phyloP scores from a whole-genome alignment of 176 grass and related monocot genomes.

The Chrysopogon serrulatus region DNA sequence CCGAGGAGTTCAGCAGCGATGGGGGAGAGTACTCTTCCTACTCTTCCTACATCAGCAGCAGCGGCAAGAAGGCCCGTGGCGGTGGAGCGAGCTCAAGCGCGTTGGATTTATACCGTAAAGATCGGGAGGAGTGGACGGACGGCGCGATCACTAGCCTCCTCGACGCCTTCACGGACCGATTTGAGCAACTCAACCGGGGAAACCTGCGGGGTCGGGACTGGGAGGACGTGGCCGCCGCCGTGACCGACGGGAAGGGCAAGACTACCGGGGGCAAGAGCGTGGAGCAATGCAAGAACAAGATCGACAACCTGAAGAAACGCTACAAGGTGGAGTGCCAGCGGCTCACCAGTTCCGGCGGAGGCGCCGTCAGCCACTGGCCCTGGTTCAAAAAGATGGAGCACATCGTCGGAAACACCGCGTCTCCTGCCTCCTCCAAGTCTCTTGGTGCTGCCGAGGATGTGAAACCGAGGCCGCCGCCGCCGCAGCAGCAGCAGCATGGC shows the following conservation, averaged over 20 bases:
- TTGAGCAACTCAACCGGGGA: constrained; percentile 84
- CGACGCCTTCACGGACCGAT: constrained; percentile 73
- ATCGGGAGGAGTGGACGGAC: constrained; percentile 98
- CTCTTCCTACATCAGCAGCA: constrained; percentile 71
- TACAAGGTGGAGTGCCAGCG: constrained; percentile 98
- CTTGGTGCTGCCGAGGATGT: constrained; percentile 19
- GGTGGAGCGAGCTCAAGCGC: constrained; percentile 1
- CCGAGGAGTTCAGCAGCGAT: constrained; percentile 76
- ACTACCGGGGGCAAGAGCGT: constrained; percentile 63
- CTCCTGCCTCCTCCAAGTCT: constrained; percentile 43
- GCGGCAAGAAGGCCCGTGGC: constrained; percentile 34
- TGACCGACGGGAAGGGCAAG: constrained; percentile 62
- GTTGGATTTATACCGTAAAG: constrained; percentile 78
- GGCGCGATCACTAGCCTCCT: constrained; percentile 75
- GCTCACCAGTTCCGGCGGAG: constrained; percentile 20
- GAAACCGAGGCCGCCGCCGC: constrained; percentile 11
- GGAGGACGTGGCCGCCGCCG: constrained; percentile 72
- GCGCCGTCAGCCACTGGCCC: constrained; percentile 61
- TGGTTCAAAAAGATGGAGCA: constrained; percentile 93
- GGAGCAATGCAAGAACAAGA: constrained; percentile 99
- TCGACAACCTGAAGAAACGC: constrained; percentile 95
- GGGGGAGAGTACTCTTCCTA: constrained; percentile 65
- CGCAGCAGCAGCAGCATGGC: constrained; percentile 30
- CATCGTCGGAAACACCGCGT: constrained; percentile 47
- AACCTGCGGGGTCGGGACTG: constrained; percentile 88